phyloP scores from a whole-genome alignment of 1,284 basidiomycete species.

The Apiotrichum akiyoshidainum region DNA sequence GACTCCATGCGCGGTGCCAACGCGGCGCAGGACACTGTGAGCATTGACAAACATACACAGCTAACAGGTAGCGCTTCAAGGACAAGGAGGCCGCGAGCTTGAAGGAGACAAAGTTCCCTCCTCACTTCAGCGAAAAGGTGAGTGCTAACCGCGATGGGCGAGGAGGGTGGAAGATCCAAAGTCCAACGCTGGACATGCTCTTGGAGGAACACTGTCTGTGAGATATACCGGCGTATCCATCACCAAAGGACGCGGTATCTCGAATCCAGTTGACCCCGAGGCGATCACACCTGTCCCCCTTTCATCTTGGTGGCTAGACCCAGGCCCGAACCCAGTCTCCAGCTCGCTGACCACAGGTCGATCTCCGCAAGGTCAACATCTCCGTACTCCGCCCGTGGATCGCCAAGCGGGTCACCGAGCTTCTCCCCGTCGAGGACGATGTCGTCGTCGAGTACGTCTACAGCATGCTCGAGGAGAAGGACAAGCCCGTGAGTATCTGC shows the following conservation, averaged over 20 bases:
- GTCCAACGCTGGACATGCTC: no score
- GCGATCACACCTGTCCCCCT: no score
- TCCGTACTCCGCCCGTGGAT: conserved; percentile 81
- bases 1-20: conserved; percentile 9
- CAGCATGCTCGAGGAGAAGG: conserved; percentile 82
- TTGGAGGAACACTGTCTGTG: no score
- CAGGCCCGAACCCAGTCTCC: no score
- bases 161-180: no score
- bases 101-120: conserved; percentile 83
- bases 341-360: conserved; percentile 61
- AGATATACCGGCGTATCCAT: no score
- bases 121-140: conserved; percentile 84
- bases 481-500: conserved; percentile 63
- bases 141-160: conserved; percentile 1
- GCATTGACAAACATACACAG: neutral
- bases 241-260: no score
- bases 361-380: conserved; percentile 87
- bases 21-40: conserved; percentile 7
- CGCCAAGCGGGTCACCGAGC: conserved; percentile 79
- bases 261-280: no score
- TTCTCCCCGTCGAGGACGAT: conserved; percentile 93
- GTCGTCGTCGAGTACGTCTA: conserved; percentile 94
- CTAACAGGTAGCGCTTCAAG: conserved; percentile 64
- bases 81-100: conserved; percentile 91
- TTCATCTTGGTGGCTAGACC: no score